Evolutionary conservation across 768 basidiomycete genomes (phyloP).

Genomic region (Boletus rex-veris): DNA sequence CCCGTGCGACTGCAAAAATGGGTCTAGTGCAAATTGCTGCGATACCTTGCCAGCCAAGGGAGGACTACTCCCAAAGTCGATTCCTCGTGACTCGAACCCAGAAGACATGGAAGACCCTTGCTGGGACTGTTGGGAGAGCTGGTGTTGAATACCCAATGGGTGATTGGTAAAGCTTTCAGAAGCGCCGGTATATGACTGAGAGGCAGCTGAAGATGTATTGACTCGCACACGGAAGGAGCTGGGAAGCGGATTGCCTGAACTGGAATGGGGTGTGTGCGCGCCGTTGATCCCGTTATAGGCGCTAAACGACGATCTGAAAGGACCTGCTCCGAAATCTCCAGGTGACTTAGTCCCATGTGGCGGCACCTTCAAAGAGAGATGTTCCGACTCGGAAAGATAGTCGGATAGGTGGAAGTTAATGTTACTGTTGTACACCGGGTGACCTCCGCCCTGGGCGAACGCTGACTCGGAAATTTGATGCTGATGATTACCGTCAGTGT

Average conservation of each 20-base stretch:
- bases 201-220: slow-evolving; percentile 24
- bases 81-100: slow-evolving; percentile 27
- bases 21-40: slow-evolving; percentile 33
- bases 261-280: slow-evolving; percentile 19
- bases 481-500: slow-evolving; percentile 35
- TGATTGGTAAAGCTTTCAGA: slow-evolving; percentile 27
- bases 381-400: slow-evolving; percentile 33
- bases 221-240: slow-evolving; percentile 36
- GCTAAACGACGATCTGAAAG: slow-evolving; percentile 37
- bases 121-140: slow-evolving; percentile 36
- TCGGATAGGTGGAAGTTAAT: slow-evolving; percentile 34
- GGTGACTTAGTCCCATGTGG: slow-evolving; percentile 27
- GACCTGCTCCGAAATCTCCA: slow-evolving; percentile 35
- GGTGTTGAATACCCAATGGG: slow-evolving; percentile 31
- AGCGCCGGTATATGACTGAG: slow-evolving; percentile 24
- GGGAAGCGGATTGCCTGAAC: slow-evolving; percentile 31
- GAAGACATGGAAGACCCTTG: slow-evolving; percentile 24
- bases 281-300: slow-evolving; percentile 29
- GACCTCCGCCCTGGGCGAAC: slow-evolving; percentile 32
- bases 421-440: slow-evolving; percentile 42
- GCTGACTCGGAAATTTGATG: slow-evolving; percentile 26
- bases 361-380: slow-evolving; percentile 31
- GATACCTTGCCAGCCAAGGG: slow-evolving; percentile 24
- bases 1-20: slow-evolving; percentile 32
- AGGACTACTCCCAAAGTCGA: slow-evolving; percentile 33